Percentiles rank a stretch among this genome's conserved stretches.
Conservation (phyloP, 192 early-diverging fungal genomes). For the Backusella mclennaniae region DNA sequence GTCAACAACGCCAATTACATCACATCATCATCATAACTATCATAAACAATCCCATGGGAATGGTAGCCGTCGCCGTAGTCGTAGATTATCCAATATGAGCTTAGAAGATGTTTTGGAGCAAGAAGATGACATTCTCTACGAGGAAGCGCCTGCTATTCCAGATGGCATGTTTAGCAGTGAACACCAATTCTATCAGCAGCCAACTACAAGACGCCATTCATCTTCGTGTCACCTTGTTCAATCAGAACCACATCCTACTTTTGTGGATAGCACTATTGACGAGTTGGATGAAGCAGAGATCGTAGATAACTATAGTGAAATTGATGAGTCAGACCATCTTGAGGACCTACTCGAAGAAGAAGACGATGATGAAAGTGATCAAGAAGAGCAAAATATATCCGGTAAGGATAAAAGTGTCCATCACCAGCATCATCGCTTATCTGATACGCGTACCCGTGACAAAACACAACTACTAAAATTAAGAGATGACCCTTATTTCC, state of each 20-base stretch:
- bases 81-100: constrained; percentile 10
- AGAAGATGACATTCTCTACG: not conserved
- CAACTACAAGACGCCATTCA: not conserved
- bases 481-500: constrained; percentile 9
- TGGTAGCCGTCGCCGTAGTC: not conserved
- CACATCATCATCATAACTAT: not conserved
- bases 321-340: not conserved
- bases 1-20: not conserved
- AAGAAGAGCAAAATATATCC: not conserved
- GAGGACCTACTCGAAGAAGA: not conserved
- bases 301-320: not conserved
- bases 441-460: not conserved
- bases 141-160: not conserved
- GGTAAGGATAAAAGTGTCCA: not conserved
- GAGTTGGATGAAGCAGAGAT: not conserved
- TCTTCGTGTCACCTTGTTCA: constrained; percentile 10
- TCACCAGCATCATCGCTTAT: not conserved
- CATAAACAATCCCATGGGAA: not conserved
- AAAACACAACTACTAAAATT: not conserved
- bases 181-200: constrained; percentile 5
- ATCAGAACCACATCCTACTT: constrained; percentile 19
- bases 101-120: constrained; percentile 10
- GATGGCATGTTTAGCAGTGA: constrained; percentile 13
- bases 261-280: not conserved
- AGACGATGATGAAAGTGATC: not conserved